Evolutionary conservation across 78 protist species (phyloP).

Genomic region (Cyanophora paradoxa): DNA sequence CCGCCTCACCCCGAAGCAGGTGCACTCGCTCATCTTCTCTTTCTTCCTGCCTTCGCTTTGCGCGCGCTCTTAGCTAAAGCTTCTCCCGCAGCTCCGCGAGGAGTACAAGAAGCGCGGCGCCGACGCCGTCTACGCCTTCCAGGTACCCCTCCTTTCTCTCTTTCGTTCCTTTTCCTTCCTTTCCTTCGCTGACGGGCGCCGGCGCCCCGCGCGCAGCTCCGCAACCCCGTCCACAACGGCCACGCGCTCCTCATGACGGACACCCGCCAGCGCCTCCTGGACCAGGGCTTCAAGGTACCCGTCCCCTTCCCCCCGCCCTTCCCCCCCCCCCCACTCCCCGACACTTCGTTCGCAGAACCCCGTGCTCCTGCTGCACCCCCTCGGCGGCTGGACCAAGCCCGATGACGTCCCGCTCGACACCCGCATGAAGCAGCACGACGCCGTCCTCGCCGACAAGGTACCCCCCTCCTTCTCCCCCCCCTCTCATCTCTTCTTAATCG

Average conservation of each 20-base stretch:
- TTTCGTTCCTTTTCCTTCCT: no score
- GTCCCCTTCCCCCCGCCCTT: no score
- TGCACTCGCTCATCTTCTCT: not conserved
- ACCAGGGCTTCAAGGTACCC: conserved; percentile 29
- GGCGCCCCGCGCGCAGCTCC: no score
- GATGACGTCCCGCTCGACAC: conserved; percentile 43
- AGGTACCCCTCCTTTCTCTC: no score
- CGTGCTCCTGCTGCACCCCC: no score
- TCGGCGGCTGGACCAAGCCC: conserved; percentile 47
- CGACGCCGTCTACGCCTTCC: conserved; percentile 42
- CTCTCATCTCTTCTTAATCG: not conserved
- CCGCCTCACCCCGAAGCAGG: conserved; percentile 37
- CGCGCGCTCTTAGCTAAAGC: not conserved
- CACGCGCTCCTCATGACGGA: conserved; percentile 45
- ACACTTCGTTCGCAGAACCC: no score
- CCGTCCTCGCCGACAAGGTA: not conserved
- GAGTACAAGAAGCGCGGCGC: conserved; percentile 6
- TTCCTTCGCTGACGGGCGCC: no score
- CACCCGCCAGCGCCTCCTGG: conserved; percentile 18
- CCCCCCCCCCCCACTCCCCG: no score
- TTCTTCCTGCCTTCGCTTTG: not conserved
- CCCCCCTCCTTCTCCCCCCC: not conserved
- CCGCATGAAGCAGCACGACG: conserved; percentile 41
- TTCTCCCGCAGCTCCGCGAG: not conserved
- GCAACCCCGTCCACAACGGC: conserved; percentile 47